Base-by-base conservation (phyloP, 106 monocot species). In the Dioscorea dumetorum region DNA sequence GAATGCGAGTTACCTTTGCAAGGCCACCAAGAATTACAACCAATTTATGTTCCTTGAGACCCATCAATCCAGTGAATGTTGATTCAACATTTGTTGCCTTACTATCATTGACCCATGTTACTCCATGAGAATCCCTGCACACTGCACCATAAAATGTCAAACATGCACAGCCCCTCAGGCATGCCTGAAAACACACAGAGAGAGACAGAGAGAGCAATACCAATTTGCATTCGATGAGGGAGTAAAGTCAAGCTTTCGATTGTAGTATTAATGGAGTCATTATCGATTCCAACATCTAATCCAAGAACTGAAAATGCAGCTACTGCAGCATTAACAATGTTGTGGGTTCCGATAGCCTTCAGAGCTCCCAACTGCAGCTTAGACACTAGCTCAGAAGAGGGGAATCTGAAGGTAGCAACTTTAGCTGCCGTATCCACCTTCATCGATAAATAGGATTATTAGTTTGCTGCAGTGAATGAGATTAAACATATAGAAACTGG, bases 21-120 rank as follows among this genome's bases (percentile, higher is more conserved):
- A 79, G 48, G 33, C 79, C 84, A 51, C 84, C 79, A 69, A 84
- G 79, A 61, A 84, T 79, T 21, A 79, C 66, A 23, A 84, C 51
- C 61, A 67, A 48, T n/a, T 84, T 84, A 16, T 70, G 76, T 41
- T 66, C 69, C 62, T 72, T 67, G 60, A 84, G 72, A 73, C 79
- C 72, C 33, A 73, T 69, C 64, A 84, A 71, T 73, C 60, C 79
- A 54, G 70, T 59, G 48, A 66, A 73, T 49, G 84, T 76, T 58
- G 84, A 76, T 76, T 79, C 79, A 17, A 84, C 66, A 70, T 76
- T 84, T 24, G 84, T 84, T 60, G 84, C 77, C 51, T 84, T 84
- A 75, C 84, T 79, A 21, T 84, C 84, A 70, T 84, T 73, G 32
- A 84, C 73, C 84, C 84, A 84, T 59, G 54, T 79, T 49, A 84